These are phyloP conservation scores for Xylaria sp. DNA, from an alignment of 2,329 filamentous ascomycete genomes.

Conservation along the genomic window DNA sequence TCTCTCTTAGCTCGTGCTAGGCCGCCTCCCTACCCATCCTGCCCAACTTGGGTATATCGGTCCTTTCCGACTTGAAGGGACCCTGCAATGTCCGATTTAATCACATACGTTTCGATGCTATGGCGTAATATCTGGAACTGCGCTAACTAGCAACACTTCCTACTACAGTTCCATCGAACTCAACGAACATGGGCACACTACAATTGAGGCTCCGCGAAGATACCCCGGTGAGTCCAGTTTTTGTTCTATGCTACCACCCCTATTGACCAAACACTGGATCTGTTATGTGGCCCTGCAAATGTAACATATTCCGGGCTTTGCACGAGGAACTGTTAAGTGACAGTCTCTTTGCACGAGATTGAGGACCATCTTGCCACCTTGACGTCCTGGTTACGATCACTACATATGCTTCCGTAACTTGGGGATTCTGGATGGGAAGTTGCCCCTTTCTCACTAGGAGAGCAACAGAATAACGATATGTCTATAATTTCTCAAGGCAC, in stretches of 20 bases:
- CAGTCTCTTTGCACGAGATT: neutral
- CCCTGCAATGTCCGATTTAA: constrained; percentile 14
- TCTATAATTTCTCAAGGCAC: too few species aligned
- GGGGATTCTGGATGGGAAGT: too few species aligned
- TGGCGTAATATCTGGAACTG: constrained; percentile 14
- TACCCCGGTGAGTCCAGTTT: constrained; percentile 40
- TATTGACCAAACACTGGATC: neutral
- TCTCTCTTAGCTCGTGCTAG: constrained; percentile 11
- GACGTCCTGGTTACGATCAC: too few species aligned
- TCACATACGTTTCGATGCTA: constrained; percentile 14
- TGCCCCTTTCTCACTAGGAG: too few species aligned
- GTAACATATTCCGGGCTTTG: neutral
- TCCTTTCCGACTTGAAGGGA: constrained; percentile 10
- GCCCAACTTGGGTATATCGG: neutral
- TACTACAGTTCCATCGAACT: constrained; percentile 44
- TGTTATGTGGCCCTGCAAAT: neutral
- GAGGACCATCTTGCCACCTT: neutral
- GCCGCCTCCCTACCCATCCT: neutral
- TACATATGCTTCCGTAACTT: too few species aligned
- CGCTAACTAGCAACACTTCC: constrained; percentile 7
- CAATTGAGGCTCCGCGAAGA: constrained; percentile 31
- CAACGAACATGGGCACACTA: constrained; percentile 32
- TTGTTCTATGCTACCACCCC: neutral
- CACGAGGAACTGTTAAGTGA: neutral
- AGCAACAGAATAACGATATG: too few species aligned